Evolutionary conservation across 2,329 filamentous ascomycete genomes (phyloP), one percentile per base, ranked within the genome.

Genomic region (Venturia oleaginea): DNA sequence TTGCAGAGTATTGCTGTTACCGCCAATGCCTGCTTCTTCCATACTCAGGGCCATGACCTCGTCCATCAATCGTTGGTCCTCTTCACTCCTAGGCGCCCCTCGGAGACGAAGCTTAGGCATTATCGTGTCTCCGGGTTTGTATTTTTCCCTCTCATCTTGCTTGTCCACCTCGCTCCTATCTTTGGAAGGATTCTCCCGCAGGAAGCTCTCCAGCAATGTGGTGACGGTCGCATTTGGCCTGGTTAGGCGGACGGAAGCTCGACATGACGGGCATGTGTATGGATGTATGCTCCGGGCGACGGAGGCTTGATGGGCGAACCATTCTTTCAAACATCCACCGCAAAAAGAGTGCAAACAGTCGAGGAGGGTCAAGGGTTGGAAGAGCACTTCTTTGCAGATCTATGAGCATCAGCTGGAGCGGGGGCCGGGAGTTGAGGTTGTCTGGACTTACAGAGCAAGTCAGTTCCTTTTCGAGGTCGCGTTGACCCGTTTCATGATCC

Each of bases 291-390:
- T 78, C 48, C 82, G 83, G 54, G 83, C 83, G 17, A 81, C 80
- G 37, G 81, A 79, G 43, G 87, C 86, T 75, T 96, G 91, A 76
- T 86, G 94, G 67, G 81, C 80, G 74, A 97, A 99, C 94, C 94
- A 99, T 79, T 96, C 91, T 76, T 96, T 96, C 66, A 97, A 76
- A 73, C 94, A 99, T 46, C 90, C 89, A 68, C 92, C 94, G 79
- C 94, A 99, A 76, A 95, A 99, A 57, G 93, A 97, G 77, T 96
- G 92, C 55, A 96, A 84, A 74, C 92, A 96, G 79, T 96, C 91
- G 75, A 96, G 89, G 61, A 96, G 86, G 34, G 92, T 96, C 68
- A 96, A 83, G 40, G 92, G 92, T 75, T 95, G 90, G 77, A 91
- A 95, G 67, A 96, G 86, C 68, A 96, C 84, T 76, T 97, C 94